These are phyloP conservation scores for Acer campestre DNA, from an alignment of 345 rosid genomes.

Conservation along the genomic window DNA sequence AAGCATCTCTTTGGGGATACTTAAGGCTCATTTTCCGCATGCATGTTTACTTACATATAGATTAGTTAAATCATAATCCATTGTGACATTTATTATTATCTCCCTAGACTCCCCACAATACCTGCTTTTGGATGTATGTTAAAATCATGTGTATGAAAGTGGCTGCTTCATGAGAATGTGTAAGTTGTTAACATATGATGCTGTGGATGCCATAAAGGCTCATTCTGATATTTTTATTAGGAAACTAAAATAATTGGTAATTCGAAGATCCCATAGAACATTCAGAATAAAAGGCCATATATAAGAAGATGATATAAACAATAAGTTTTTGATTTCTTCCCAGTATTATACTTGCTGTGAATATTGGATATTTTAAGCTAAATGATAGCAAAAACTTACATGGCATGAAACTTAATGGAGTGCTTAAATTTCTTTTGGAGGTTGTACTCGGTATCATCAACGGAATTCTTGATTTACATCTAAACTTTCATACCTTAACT, in stretches of 20 bases:
- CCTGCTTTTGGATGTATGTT: neutral
- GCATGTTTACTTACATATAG: neutral
- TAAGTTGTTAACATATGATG: neutral
- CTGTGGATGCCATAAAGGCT: neutral
- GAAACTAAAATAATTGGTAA: neutral
- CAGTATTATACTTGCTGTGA: neutral
- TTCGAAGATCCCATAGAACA: neutral
- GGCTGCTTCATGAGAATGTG: neutral
- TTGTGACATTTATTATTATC: neutral
- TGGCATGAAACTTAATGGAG: no score
- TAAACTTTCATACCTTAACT: neutral
- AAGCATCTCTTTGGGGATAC: no score
- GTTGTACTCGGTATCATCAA: neutral
- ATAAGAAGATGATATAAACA: neutral
- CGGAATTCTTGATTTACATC: conserved; percentile 7
- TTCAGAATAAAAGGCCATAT: neutral
- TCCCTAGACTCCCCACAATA: neutral
- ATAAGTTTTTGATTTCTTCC: neutral
- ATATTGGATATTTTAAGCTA: neutral
- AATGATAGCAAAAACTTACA: neutral
- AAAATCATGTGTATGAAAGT: neutral
- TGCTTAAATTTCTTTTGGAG: neutral
- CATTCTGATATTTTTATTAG: neutral
- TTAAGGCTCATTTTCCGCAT: no score
- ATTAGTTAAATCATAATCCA: neutral